Evolutionary conservation across 208 protist genomes (phyloP), one percentile per base, ranked within the genome.

Genomic region (Trichomonas vaginalis): DNA sequence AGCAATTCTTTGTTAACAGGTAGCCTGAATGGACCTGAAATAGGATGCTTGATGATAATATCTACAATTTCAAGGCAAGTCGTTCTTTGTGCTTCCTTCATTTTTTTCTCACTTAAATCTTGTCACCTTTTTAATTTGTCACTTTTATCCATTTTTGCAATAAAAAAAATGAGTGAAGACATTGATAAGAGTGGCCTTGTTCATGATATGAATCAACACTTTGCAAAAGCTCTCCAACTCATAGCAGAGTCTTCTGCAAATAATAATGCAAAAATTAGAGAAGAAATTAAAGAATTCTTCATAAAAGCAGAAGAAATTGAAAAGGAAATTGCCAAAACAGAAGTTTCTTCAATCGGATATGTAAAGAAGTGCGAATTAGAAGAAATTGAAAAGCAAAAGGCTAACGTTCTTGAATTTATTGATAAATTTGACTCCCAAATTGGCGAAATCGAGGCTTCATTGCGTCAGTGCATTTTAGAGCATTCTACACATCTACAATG

Each of bases 231-330:
- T 37, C 37, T 92, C 6, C 6, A 35, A 35, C 27, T 92, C 35
- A 92, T 92, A 39, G 40, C 42, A 35, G 45, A 92, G 17, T 42
- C 40, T 35, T 35, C 45, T 92, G 86, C 86, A 39, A 45, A 48
- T 32, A 92, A 92, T 27, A 92, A 92, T 51, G 86, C 40, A 39
- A 17, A 51, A 92, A 92, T 92, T 51, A 48, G 86, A 56, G 45
- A 92, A 56, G 86, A 92, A 51, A 92, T 92, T 4, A 92, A 92
- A 51, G 17, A 51, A 92, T 92, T 92, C 56, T 92, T 92, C 42
- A 32, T 45, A 21, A 35, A 27, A 35, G 86, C 86, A 35, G 86
- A 92, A 92, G 27, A 92, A 51, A 56, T 92, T 9, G 45, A 92
- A 48, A 92, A 92, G 15, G 45, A 56, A 56, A 92, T 92, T 17